phyloP scores from a whole-genome alignment of 2,329 filamentous ascomycete genomes.

The Fusarium sulawesiense region DNA sequence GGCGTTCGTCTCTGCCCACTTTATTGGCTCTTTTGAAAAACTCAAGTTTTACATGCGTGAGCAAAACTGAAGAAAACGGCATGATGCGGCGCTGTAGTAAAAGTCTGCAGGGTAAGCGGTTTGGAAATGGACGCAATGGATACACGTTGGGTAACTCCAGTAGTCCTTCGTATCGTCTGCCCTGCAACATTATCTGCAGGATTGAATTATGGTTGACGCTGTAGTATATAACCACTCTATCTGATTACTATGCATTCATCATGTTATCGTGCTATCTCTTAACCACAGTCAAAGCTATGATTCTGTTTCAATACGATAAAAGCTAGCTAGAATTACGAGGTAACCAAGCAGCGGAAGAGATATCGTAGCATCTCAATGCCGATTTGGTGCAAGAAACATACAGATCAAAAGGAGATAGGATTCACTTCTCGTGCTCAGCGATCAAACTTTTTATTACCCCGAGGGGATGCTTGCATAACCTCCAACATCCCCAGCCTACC shows the following conservation, averaged over 20 bases:
- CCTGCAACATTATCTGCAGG: not conserved
- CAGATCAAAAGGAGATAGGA: not conserved
- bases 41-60: not conserved
- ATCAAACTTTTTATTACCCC: slow-evolving; percentile 7
- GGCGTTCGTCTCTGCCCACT: not conserved
- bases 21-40: not conserved
- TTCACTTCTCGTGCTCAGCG: not conserved
- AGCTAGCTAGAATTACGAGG: not conserved
- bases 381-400: not conserved
- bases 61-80: not conserved
- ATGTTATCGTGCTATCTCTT: not conserved
- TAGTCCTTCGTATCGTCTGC: not conserved
- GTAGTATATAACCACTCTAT: not conserved
- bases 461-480: not conserved
- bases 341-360: not conserved
- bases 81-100: not conserved
- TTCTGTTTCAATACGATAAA: not conserved
- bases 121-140: not conserved
- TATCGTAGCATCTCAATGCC: not conserved
- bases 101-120: not conserved
- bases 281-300: not conserved
- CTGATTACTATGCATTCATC: not conserved
- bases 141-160: not conserved
- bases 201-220: not conserved
- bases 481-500: slow-evolving; percentile 9